Evolutionary conservation across 164 flowering plant species (phyloP), one percentile per base, ranked within the genome.

Genomic region (Euptelea pleiosperma): DNA sequence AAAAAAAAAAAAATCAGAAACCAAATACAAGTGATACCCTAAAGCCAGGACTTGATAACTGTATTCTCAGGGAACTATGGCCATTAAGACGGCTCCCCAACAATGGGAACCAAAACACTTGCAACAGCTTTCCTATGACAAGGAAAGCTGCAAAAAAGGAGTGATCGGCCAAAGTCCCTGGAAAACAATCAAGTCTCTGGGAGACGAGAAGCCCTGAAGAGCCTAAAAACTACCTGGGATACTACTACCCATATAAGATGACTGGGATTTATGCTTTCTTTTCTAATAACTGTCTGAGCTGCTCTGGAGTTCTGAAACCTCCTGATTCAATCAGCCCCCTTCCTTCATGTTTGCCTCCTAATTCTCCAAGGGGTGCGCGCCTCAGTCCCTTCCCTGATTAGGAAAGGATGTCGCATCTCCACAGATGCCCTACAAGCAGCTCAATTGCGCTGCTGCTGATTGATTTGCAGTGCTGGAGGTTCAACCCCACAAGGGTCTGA

Each of bases 341-440:
- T 40, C 36, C 30, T 39, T 40, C 2, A 10, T 8, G 2, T 16
- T 15, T 53, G 52, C 44, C 52, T 34, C 18, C 48, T 25, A 41
- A 40, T 48, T n/a, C 33, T 37, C 15, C 12, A 40, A 39, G 45
- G 52, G 64, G 56, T 18, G 11, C 2, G 15, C 15, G 3, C 3
- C 14, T 5, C n/a, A n/a, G n/a, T n/a, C n/a, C 22, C 33, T 39
- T 44, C 35, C 39, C 29, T 11, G 39, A 41, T 67, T 53, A 87
- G 71, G 61, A 60, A 24, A 88, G 90, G 76, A 88, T 76, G 62
- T 88, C 92, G 35, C 96, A 88, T 60, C 79, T 70, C 85, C 84
- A 81, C 21, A 88, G 74, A 37, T 59, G 66, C 59, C 70, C 81
- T 47, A 61, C 69, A 31, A 88, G 87, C 28, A 57, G 36, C 42